Conservation (phyloP, 176 grass and related monocot genomes). For the Bonia amplexicaulis region DNA sequence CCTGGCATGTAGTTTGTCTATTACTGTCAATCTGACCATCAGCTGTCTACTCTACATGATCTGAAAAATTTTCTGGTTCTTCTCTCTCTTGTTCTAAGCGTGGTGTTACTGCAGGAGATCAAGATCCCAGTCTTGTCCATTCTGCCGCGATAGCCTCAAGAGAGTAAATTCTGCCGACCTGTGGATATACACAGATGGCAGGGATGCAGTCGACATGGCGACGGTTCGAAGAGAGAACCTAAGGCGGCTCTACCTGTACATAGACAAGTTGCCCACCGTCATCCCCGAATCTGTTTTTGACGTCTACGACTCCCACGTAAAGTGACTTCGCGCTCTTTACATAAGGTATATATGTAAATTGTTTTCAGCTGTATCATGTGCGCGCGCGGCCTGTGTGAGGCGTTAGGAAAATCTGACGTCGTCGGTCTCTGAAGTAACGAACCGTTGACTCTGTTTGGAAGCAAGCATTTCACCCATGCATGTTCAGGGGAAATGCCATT, state of each 20-base stretch:
- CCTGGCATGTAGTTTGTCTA: not conserved
- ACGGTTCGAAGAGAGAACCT: constrained; percentile 68
- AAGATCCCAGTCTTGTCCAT: constrained; percentile 88
- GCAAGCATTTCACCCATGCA: not conserved
- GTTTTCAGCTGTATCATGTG: constrained; percentile 4
- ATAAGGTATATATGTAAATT: constrained; percentile 29
- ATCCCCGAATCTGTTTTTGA: constrained; percentile 73
- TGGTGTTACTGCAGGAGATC: constrained; percentile 49
- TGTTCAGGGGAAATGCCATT: not conserved
- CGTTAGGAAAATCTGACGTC: not conserved
- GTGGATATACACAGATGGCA: constrained; percentile 71
- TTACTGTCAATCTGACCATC: not conserved
- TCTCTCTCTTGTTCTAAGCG: not conserved
- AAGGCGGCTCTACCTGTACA: constrained; percentile 74
- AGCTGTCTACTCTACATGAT: not conserved
- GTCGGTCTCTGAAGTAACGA: constrained; percentile 9
- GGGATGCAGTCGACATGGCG: constrained; percentile 59
- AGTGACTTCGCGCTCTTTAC: constrained; percentile 40
- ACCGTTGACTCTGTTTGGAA: not conserved
- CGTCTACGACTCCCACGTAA: constrained; percentile 63
- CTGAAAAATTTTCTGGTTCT: not conserved
- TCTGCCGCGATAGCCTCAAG: constrained; percentile 73
- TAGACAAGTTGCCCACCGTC: constrained; percentile 76
- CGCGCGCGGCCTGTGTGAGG: not conserved
- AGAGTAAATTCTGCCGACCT: constrained; percentile 67